Conservation (phyloP, 2,329 filamentous ascomycete genomes). For the Septoria linicola region DNA sequence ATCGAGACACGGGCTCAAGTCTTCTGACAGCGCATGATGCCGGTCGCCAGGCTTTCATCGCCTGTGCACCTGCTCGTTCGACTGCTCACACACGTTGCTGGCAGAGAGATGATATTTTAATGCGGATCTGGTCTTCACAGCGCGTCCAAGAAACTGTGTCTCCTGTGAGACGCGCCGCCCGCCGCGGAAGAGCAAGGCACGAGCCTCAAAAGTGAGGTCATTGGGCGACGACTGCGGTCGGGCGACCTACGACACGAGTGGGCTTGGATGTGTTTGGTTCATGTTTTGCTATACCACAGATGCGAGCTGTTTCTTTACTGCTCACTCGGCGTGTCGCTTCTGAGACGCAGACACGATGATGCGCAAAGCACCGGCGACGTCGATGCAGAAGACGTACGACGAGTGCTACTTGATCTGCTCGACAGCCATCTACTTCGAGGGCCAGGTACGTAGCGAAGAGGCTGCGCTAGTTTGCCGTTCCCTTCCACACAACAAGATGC, state of each 20-base stretch:
- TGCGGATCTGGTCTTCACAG: too few species aligned
- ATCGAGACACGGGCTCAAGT: constrained; percentile 10
- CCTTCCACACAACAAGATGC: background rate
- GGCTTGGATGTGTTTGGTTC: background rate
- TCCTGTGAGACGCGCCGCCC: too few species aligned
- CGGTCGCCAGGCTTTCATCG: constrained; percentile 30
- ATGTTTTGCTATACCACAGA: constrained; percentile 2
- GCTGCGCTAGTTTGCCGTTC: background rate
- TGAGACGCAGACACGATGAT: constrained; percentile 27
- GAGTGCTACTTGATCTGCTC: constrained; percentile 94
- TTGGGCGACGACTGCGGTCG: constrained; percentile 5
- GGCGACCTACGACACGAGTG: constrained; percentile 3
- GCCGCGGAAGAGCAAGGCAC: background rate
- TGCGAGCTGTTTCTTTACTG: background rate
- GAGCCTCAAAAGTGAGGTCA: constrained; percentile 6
- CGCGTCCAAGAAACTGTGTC: too few species aligned
- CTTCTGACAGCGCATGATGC: constrained; percentile 23
- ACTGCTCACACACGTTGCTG: too few species aligned
- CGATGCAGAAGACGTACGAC: constrained; percentile 95
- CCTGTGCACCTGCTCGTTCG: constrained; percentile 6
- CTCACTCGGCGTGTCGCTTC: constrained; percentile 1
- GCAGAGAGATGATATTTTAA: too few species aligned
- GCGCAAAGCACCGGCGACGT: constrained; percentile 61
- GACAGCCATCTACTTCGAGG: constrained; percentile 93
- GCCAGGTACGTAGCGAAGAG: constrained; percentile 61